These are phyloP conservation scores for Chrysosphaeria jannelii DNA, from an alignment of 2,329 filamentous ascomycete genomes.

Conservation along the genomic window DNA sequence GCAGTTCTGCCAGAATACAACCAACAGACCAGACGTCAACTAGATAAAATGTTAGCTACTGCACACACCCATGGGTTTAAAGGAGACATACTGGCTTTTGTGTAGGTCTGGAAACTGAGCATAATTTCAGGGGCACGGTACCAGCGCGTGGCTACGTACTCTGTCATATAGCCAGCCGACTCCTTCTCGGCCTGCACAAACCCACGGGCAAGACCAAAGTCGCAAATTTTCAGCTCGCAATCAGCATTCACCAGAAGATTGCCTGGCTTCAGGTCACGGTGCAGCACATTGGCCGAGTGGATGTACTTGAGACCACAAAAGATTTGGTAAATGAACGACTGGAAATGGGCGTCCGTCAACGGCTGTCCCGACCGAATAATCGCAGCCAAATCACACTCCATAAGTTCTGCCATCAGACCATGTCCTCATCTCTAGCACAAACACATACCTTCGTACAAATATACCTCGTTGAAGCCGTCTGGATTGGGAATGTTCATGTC, in stretches of 20 bases:
- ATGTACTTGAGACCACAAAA: slow-evolving; percentile 97
- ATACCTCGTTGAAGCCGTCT: slow-evolving; percentile 96
- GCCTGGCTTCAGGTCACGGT: slow-evolving; percentile 88
- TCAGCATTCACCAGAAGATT: slow-evolving; percentile 96
- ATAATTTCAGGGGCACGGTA: slow-evolving; percentile 90
- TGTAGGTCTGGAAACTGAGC: slow-evolving; percentile 99
- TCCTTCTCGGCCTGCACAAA: slow-evolving; percentile 95
- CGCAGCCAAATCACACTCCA: slow-evolving; percentile 95
- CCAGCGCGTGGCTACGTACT: slow-evolving; percentile 96
- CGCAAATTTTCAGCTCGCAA: slow-evolving; percentile 97
- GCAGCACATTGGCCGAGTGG: slow-evolving; percentile 90
- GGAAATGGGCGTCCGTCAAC: slow-evolving; percentile 93
- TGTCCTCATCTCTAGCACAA: not conserved
- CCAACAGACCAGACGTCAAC: slow-evolving; percentile 98
- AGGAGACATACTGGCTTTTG: slow-evolving; percentile 80
- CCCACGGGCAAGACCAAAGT: slow-evolving; percentile 85
- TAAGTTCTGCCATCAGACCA: slow-evolving; percentile 49
- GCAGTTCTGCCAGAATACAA: slow-evolving; percentile 84
- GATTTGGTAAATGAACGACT: slow-evolving; percentile 99
- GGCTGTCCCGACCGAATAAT: slow-evolving; percentile 95
- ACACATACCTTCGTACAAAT: slow-evolving; percentile 74
- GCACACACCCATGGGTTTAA: not conserved
- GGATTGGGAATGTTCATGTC: slow-evolving; percentile 98
- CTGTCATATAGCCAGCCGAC: slow-evolving; percentile 98
- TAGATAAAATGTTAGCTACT: slow-evolving; percentile 10